Base-by-base conservation (phyloP, 2,329 filamentous ascomycete genomes). In the Incumbomyces delicatus region DNA sequence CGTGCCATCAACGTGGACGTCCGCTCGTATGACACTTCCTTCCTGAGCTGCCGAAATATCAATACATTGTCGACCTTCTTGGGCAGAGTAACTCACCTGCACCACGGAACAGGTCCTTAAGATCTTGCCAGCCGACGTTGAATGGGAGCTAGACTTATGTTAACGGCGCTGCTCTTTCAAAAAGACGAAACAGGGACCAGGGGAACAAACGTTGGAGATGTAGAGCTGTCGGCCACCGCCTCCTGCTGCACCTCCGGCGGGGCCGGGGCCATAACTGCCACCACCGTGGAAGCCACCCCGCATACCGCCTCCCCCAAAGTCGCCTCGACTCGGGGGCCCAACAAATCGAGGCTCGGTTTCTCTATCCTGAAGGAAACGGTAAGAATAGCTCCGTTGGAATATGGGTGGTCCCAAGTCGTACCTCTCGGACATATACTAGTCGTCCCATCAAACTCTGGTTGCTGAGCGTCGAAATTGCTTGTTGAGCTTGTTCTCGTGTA, bases 361-460 rank as follows among this genome's bases (percentile, higher is more conserved):
- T 66, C 92, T 92, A 67, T 98, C 92, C 89, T 95, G 30, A 8
- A 39, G 8, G 30, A 35, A 20, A 29, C 37, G 14, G 32, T 14
- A 22, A n/a, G 14, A 38, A 16, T 34, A 39, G 47, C 35, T 49
- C 34, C 18, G 31, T 18, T 11, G 30, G 41, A 10, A 12, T 36
- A 38, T 10, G 33, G 14, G 13, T 31, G 14, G 18, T 17, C 12
- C n/a, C 37, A 14, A 45, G 14, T 34, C 64, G 52, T 77, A 94
- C 89, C 78, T 98, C 92, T 71, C 92, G 85, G 67, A 98, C 92
- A 68, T 98, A 98, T 66, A 98, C 88, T 60, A 98, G 84, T 68
- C 92, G 83, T 50, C 92, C 92, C 90, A 96, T 96, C 52, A 98
- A 76, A 67, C 94, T 95, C 71, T 95, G 90, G 75, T 98, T 98